These are phyloP conservation scores for Saccharomycopsis guyanensis DNA, from an alignment of 805 yeast genomes.

Conservation along the genomic window DNA sequence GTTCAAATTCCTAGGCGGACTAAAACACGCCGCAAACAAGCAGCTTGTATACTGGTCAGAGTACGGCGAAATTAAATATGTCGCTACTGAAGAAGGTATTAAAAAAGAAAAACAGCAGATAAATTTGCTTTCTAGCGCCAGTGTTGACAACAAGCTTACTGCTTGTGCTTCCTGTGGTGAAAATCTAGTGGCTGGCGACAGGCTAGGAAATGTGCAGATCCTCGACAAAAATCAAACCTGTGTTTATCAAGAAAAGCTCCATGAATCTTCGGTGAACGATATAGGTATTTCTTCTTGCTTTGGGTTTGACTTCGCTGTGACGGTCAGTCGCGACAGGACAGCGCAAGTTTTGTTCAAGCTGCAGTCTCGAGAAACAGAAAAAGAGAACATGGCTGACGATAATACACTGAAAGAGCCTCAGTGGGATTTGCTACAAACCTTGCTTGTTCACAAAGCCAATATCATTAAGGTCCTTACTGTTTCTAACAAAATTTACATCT, in stretches of 20 bases:
- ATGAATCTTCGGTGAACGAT: slow-evolving; percentile 45
- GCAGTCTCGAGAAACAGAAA: slow-evolving; percentile 17
- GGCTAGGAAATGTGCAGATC: slow-evolving; percentile 35
- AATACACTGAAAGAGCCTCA: slow-evolving; percentile 22
- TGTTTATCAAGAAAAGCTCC: slow-evolving; percentile 35
- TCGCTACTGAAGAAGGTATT: too few relatives aligned
- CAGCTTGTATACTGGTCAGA: slow-evolving; percentile 36
- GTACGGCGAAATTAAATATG: slow-evolving; percentile 35
- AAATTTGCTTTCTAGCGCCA: not conserved
- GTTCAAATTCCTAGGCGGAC: slow-evolving; percentile 33
- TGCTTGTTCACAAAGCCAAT: slow-evolving; percentile 53
- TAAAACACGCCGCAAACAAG: slow-evolving; percentile 32
- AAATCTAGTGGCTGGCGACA: slow-evolving; percentile 40
- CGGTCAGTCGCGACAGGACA: slow-evolving; percentile 56
- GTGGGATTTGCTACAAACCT: slow-evolving; percentile 54
- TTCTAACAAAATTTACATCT: slow-evolving; percentile 34
- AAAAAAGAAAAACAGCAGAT: too few relatives aligned
- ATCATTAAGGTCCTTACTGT: slow-evolving; percentile 32
- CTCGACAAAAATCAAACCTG: slow-evolving; percentile 22
- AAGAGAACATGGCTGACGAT: slow-evolving; percentile 14
- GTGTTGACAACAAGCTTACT: slow-evolving; percentile 22
- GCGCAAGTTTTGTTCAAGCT: slow-evolving; percentile 42
- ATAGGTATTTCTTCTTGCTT: slow-evolving; percentile 31
- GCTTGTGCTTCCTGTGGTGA: slow-evolving; percentile 19
- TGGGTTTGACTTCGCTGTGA: slow-evolving; percentile 30